These are phyloP conservation scores for Penicillium fimorum DNA, from an alignment of 495 filamentous ascomycete genomes.

Conservation along the genomic window DNA sequence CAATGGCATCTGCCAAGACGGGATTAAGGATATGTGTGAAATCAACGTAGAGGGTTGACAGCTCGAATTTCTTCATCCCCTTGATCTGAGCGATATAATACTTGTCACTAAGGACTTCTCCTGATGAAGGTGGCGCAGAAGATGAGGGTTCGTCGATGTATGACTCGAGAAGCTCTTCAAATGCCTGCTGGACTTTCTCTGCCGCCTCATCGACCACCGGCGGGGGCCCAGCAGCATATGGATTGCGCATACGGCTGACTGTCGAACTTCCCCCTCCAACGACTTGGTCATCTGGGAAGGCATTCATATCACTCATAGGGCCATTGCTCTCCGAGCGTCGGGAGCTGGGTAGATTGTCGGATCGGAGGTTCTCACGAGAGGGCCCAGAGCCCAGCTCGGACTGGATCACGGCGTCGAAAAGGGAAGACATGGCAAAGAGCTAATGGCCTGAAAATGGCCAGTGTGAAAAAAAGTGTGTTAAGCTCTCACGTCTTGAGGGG, in stretches of 20 bases:
- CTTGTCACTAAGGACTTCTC: constrained; percentile 74
- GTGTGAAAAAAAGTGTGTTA: not conserved
- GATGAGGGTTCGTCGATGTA: constrained; percentile 73
- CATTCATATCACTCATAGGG: constrained; percentile 53
- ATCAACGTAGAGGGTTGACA: constrained; percentile 98
- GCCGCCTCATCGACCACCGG: constrained; percentile 85
- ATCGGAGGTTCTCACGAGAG: constrained; percentile 36
- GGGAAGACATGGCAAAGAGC: constrained; percentile 48
- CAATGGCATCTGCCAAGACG: constrained; percentile 76
- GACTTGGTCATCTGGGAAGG: constrained; percentile 61
- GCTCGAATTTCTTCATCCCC: constrained; percentile 75
- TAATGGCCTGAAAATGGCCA: constrained; percentile 26
- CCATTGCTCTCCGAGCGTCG: constrained; percentile 54
- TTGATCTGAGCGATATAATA: constrained; percentile 98
- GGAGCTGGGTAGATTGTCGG: constrained; percentile 45
- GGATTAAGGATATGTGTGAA: constrained; percentile 83
- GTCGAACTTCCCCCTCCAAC: constrained; percentile 54
- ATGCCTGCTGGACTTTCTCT: constrained; percentile 77
- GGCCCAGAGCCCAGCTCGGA: constrained; percentile 49
- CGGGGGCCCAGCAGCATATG: constrained; percentile 65
- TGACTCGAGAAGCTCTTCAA: constrained; percentile 86
- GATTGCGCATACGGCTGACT: constrained; percentile 57
- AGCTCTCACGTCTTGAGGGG: constrained; percentile 15
- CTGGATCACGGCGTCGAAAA: constrained; percentile 51
- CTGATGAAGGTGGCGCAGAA: constrained; percentile 72